Conservation (phyloP, 164 flowering plant genomes). For the Stephania japonica region DNA sequence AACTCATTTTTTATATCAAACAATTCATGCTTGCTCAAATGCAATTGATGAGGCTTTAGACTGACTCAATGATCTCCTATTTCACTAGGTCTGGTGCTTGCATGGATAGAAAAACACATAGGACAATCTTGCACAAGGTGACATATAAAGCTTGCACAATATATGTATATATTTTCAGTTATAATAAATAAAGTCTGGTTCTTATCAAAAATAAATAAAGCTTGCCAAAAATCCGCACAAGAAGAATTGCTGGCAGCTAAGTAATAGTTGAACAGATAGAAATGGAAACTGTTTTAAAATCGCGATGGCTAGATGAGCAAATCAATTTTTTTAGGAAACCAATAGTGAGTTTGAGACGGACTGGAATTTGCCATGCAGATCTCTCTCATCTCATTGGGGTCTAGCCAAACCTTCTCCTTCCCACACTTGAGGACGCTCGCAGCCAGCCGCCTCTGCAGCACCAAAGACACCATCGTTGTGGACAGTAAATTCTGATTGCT, state of each 20-base stretch:
- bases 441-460: slow-evolving; percentile 37
- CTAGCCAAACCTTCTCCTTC: slow-evolving; percentile 38
- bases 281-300: neutral
- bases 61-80: neutral
- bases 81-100: neutral
- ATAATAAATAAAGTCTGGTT: too few relatives aligned
- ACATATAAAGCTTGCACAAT: too few relatives aligned
- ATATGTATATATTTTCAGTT: too few relatives aligned
- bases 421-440: slow-evolving; percentile 40
- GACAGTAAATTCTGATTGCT: neutral
- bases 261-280: neutral
- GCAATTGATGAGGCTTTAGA: neutral
- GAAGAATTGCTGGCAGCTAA: neutral
- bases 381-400: slow-evolving; percentile 37
- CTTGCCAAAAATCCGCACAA: neutral
- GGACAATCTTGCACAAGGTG: too few relatives aligned
- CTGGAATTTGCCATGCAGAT: slow-evolving; percentile 43
- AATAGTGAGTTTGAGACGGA: slow-evolving; percentile 6
- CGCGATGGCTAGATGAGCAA: neutral
- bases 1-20: too few relatives aligned
- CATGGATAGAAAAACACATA: neutral
- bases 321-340: neutral
- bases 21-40: too few relatives aligned
- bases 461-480: slow-evolving; percentile 29
- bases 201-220: neutral